Base-by-base conservation (phyloP, 345 rosid genomes). In the Lepidium aucheri region DNA sequence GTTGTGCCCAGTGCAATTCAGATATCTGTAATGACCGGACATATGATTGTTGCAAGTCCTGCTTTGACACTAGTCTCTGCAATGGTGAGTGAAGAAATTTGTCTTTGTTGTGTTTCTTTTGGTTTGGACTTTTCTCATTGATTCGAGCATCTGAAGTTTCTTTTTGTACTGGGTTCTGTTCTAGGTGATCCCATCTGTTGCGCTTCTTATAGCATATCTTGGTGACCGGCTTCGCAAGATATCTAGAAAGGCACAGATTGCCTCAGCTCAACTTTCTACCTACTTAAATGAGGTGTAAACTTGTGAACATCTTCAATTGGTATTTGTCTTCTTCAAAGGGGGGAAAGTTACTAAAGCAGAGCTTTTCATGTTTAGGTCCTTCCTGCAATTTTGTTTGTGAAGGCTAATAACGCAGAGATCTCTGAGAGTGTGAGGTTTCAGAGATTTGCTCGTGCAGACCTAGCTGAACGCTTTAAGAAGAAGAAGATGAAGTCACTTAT, bases 401-500 rank as follows among this genome's bases (percentile, higher is more conserved):
- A 93, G 74, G 97, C 98, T 72, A 93, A 86, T 80, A 90, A 85
- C 75, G 87, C 88, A 16, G 98, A 90, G 81, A 53, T 70, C 15
- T 81, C 79, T 61, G 98, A 90, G 85, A 75, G 65, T 76, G 77
- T 83, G 28, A 84, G 96, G 78, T 88, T 90, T 72, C 78, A 72
- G 71, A 81, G 79, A 81, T 89, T 86, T 75, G 97, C 96, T 52
- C 50, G 54, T 68, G 80, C 78, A 64, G 96, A 88, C 74, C 82
- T 78, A 36, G 70, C 79, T 73, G 81, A 72, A 50, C 82, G 44
- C 46, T 80, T 93, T 70, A 79, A 75, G 62, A 93, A 93, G 85
- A 93, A 75, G 86, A 88, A 88, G 76, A 86, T 93, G 97, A 93
- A 90, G 80, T 91, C 86, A 8, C 81, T 90, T 59, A 82, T 86